Evolutionary conservation across 257 asterid species (phyloP).

Genomic region (Solanum tarijense): DNA sequence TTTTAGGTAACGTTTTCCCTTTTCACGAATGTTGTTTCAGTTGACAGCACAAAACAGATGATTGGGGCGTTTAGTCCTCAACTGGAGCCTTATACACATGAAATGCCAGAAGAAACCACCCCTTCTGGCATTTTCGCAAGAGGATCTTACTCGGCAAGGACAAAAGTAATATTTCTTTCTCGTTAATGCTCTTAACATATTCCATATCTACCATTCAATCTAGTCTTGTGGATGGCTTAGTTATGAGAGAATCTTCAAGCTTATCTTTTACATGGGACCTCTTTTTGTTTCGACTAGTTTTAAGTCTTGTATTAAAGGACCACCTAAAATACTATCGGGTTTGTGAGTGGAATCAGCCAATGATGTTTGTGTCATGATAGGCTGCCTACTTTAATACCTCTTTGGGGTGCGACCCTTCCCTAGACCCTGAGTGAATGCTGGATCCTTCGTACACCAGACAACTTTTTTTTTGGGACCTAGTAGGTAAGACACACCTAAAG

Average conservation of each 20-base stretch:
- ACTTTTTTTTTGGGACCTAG: neutral
- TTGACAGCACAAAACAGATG: slow-evolving; percentile 86
- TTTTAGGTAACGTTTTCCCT: neutral
- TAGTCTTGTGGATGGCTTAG: neutral
- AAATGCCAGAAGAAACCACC: slow-evolving; percentile 91
- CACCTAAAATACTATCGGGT: neutral
- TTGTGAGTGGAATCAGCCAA: neutral
- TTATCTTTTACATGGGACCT: neutral
- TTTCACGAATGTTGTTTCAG: slow-evolving; percentile 21
- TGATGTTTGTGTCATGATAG: neutral
- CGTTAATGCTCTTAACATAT: neutral
- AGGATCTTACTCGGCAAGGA: slow-evolving; percentile 84
- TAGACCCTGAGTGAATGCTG: neutral
- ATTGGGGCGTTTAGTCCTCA: slow-evolving; percentile 97
- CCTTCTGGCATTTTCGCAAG: slow-evolving; percentile 92
- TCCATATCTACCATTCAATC: neutral
- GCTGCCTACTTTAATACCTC: neutral
- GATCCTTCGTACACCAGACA: neutral
- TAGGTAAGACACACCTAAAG: neutral
- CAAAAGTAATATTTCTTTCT: slow-evolving; percentile 45
- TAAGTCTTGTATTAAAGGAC: neutral
- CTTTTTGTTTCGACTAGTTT: neutral
- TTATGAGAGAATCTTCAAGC: neutral
- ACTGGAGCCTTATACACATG: slow-evolving; percentile 67
- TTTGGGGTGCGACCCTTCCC: neutral